These are phyloP conservation scores for Musa itinerans DNA, from an alignment of 176 grass and related monocot species.

Conservation along the genomic window DNA sequence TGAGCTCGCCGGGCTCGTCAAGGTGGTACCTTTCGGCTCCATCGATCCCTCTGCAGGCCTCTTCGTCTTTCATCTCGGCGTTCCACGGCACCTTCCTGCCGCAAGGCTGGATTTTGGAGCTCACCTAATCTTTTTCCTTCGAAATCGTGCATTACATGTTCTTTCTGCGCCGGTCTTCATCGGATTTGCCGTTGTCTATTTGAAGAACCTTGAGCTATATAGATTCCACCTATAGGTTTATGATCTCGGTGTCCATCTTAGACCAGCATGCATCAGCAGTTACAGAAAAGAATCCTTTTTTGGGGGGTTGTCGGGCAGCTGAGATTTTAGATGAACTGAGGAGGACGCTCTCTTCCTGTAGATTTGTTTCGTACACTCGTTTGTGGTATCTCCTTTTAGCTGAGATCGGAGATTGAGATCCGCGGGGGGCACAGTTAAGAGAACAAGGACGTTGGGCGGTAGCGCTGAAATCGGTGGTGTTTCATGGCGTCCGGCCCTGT, in stretches of 20 bases:
- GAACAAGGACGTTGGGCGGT: background rate
- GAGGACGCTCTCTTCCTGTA: background rate
- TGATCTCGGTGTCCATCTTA: background rate
- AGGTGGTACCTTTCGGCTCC: background rate
- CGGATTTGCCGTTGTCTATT: background rate
- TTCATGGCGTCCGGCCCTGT: conserved; percentile 48
- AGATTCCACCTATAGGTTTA: background rate
- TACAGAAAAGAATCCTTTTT: background rate
- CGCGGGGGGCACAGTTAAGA: background rate
- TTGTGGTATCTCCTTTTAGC: background rate
- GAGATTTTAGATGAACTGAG: background rate
- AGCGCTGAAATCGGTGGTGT: background rate
- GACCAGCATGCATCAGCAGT: no score
- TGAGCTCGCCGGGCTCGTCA: background rate
- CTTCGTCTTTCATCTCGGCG: background rate
- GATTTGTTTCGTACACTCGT: background rate
- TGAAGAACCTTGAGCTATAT: background rate
- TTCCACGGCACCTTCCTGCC: background rate
- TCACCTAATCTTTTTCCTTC: no score
- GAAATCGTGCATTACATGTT: background rate
- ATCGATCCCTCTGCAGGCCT: background rate
- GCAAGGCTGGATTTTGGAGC: background rate
- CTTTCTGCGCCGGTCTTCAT: background rate
- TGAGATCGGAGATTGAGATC: background rate
- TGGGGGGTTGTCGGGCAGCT: background rate